phyloP scores from a whole-genome alignment of 108 stramenopile species.

The Cyclotella distinguenda region DNA sequence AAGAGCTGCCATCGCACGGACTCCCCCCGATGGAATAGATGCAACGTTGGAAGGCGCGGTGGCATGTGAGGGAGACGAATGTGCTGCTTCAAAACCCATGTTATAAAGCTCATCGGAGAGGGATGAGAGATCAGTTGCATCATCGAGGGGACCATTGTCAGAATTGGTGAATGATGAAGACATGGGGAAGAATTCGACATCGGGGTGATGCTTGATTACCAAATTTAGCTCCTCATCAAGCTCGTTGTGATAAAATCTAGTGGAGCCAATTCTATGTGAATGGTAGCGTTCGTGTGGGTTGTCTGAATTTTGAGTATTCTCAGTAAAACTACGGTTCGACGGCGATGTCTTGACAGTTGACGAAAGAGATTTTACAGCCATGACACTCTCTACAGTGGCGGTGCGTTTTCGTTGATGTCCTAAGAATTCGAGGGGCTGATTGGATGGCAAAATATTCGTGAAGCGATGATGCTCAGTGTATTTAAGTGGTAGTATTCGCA shows the following conservation, averaged over 20 bases:
- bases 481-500: not conserved
- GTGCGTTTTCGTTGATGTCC: not conserved
- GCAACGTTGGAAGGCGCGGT: not conserved
- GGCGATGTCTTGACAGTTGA: not conserved
- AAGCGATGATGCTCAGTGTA: not conserved
- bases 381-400: constrained; percentile 22
- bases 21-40: not conserved
- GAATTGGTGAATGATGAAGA: too few species aligned
- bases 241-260: too few species aligned
- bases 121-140: constrained; percentile 17
- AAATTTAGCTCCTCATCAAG: not conserved
- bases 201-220: too few species aligned
- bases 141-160: too few species aligned
- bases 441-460: not conserved
- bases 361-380: constrained; percentile 25
- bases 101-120: too few species aligned
- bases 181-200: too few species aligned
- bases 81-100: not conserved
- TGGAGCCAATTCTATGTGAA: too few species aligned
- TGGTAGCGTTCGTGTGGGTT: not conserved
- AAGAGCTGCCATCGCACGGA: constrained; percentile 1
- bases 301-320: not conserved
- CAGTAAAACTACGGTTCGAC: not conserved
- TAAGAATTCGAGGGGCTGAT: not conserved
- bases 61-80: not conserved